Conservation (phyloP, 768 basidiomycete species). For the Rickenella mellea region DNA sequence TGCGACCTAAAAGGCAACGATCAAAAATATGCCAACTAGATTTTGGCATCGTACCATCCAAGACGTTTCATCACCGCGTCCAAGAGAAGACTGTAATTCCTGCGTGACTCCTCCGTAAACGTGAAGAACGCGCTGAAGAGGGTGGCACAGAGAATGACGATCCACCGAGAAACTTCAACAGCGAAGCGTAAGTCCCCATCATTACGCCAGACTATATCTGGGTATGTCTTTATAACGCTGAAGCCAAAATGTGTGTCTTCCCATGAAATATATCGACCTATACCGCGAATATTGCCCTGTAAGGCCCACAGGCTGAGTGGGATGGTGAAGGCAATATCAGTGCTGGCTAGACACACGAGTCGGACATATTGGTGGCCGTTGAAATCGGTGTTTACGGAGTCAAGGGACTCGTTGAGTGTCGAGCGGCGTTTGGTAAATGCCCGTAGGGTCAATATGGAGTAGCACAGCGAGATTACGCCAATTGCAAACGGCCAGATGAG, state of each 20-base stretch:
- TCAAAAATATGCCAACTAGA: not conserved
- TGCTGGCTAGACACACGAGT: not conserved
- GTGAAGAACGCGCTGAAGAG: not conserved
- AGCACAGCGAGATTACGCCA: conserved; percentile 1
- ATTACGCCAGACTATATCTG: too few relatives aligned
- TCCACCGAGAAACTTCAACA: conserved; percentile 31
- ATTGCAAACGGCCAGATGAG: conserved; percentile 4
- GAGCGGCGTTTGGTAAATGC: not conserved
- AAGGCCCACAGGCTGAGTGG: not conserved
- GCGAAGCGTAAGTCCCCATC: too few relatives aligned
- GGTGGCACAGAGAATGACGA: not conserved
- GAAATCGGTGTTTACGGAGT: not conserved
- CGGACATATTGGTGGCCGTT: not conserved
- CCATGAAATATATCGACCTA: too few relatives aligned
- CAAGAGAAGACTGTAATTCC: not conserved
- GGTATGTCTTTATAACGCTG: too few relatives aligned
- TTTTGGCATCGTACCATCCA: not conserved
- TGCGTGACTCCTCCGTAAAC: not conserved
- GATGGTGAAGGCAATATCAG: not conserved
- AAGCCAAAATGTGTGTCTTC: not conserved
- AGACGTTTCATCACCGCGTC: not conserved
- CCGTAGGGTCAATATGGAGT: conserved; percentile 10
- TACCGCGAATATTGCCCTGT: not conserved
- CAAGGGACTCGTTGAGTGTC: not conserved
- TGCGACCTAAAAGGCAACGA: not conserved